Conservation (phyloP, 1,139 yeast species). For the Torulaspora globosa region DNA sequence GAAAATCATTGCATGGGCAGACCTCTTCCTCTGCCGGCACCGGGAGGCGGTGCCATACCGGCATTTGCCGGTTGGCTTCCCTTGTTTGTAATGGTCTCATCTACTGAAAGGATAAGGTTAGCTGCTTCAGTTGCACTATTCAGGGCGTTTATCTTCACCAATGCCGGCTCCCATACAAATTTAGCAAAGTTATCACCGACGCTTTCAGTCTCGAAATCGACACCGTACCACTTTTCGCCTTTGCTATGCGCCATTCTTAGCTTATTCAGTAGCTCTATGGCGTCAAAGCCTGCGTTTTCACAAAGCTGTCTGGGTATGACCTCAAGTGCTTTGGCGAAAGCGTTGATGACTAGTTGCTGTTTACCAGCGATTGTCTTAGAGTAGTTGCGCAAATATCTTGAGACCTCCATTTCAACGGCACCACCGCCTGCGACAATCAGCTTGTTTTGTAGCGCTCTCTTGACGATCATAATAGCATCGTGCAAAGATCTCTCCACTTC, state of each 20-base stretch:
- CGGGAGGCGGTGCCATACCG: constrained; percentile 46
- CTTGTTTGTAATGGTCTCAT: constrained; percentile 88
- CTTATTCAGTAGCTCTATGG: constrained; percentile 84
- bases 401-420: constrained; percentile 96
- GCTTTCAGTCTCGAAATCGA: constrained; percentile 79
- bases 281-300: constrained; percentile 97
- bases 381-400: constrained; percentile 80
- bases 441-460: constrained; percentile 85
- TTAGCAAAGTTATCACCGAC: constrained; percentile 80
- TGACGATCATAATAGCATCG: constrained; percentile 98
- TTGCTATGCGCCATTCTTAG: constrained; percentile 91
- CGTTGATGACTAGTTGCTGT: constrained; percentile 86
- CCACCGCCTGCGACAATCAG: constrained; percentile 98
- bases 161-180: constrained; percentile 97
- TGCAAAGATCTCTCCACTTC: constrained; percentile 97
- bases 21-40: constrained; percentile 63
- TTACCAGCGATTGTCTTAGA: constrained; percentile 90
- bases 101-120: constrained; percentile 82
- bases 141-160: constrained; percentile 90
- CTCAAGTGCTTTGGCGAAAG: constrained; percentile 92
- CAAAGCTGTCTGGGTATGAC: constrained; percentile 95
- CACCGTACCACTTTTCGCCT: constrained; percentile 88
- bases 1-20: constrained; percentile 40
- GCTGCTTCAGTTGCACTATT: constrained; percentile 98
- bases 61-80: constrained; percentile 55